phyloP scores from a whole-genome alignment of 768 basidiomycete species.

The Lactarius indigo region DNA sequence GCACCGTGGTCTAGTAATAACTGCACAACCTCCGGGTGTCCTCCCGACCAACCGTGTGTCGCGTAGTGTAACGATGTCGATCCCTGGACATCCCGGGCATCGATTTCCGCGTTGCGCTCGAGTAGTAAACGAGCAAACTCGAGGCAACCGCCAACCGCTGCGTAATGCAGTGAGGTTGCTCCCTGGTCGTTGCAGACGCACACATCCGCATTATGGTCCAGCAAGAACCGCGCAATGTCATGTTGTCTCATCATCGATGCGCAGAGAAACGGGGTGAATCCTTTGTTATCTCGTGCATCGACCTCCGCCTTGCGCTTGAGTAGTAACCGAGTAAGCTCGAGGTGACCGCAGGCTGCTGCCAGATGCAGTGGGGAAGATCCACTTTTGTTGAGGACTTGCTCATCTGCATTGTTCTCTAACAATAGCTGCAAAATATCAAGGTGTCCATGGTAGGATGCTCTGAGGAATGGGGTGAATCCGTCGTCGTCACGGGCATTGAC shows the following conservation, averaged over 20 bases:
- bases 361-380: neutral
- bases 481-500: neutral
- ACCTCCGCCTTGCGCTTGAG: neutral
- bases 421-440: neutral
- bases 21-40: too few species aligned
- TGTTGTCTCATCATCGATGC: neutral
- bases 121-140: too few species aligned
- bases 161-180: neutral
- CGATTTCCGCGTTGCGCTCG: too few species aligned
- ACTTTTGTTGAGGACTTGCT: neutral
- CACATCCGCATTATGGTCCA: neutral
- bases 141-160: too few species aligned
- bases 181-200: neutral
- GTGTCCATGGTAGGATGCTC: neutral
- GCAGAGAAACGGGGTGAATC: neutral
- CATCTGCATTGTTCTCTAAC: neutral
- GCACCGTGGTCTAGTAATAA: too few species aligned
- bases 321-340: neutral
- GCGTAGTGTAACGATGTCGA: too few species aligned
- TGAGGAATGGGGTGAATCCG: neutral
- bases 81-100: too few species aligned
- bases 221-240: neutral
- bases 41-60: too few species aligned
- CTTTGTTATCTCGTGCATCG: neutral
- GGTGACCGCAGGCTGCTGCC: neutral